phyloP scores from a whole-genome alignment of 75 land plant genomes.

The Cunninghamia lanceolata region DNA sequence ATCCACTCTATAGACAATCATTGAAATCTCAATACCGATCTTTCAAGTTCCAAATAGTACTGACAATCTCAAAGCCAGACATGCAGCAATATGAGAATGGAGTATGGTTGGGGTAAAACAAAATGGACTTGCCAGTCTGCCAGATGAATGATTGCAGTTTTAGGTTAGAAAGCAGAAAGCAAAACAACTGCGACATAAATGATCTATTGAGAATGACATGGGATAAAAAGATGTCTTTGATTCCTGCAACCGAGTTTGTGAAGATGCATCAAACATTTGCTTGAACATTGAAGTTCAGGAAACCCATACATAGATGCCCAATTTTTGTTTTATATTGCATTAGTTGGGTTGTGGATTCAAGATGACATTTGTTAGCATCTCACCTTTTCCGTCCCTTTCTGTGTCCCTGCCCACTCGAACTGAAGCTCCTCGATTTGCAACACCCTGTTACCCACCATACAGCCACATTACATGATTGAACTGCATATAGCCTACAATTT shows the following conservation, averaged over 20 bases:
- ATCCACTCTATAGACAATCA: not conserved
- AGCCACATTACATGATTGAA: not conserved
- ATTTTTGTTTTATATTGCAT: not conserved
- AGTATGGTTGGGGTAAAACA: not conserved
- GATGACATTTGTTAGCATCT: not conserved
- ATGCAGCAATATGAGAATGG: not conserved
- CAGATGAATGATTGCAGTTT: no score
- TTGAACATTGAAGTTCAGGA: not conserved
- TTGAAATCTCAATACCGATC: not conserved
- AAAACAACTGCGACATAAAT: no score
- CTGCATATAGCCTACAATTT: not conserved
- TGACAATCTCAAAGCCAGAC: not conserved
- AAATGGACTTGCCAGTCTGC: not conserved
- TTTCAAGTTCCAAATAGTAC: not conserved
- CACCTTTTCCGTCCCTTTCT: constrained; percentile 73
- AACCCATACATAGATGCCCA: not conserved
- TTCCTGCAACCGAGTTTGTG: not conserved
- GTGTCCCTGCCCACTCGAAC: constrained; percentile 91
- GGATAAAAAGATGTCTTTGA: no score
- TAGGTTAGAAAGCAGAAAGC: no score
- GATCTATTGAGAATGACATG: no score
- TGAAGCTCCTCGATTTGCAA: constrained; percentile 90
- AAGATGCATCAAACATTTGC: not conserved
- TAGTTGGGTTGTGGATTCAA: not conserved
- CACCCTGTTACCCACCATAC: constrained; percentile 46